Evolutionary conservation across 805 yeast genomes (phyloP).

Genomic region (Zygoascus tannicola): DNA sequence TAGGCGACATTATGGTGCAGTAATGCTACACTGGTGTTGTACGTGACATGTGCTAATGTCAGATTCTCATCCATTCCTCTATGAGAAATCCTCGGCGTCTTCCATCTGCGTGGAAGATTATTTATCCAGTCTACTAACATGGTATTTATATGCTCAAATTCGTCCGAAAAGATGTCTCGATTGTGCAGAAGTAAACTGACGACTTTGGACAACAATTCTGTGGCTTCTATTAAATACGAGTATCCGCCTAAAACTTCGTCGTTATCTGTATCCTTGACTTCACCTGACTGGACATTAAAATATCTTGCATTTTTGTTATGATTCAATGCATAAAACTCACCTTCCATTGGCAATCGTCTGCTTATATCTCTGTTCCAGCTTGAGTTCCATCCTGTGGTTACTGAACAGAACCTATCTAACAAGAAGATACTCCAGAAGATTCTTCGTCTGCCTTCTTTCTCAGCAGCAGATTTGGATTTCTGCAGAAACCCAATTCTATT

Average conservation of each 20-base stretch:
- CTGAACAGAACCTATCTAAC: conserved; percentile 14
- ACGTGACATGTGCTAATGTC: conserved; percentile 14
- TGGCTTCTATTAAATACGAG: conserved; percentile 13
- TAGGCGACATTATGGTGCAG: conserved; percentile 14
- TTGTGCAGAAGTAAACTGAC: conserved; percentile 7
- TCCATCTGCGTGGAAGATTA: conserved; percentile 10
- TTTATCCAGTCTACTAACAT: conserved; percentile 11
- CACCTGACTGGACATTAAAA: conserved; percentile 7
- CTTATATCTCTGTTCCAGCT: conserved; percentile 10
- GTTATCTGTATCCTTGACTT: conserved; percentile 3
- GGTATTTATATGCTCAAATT: conserved; percentile 7
- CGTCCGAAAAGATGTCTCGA: conserved; percentile 3
- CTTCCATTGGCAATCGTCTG: conserved; percentile 13
- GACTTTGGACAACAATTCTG: conserved; percentile 10
- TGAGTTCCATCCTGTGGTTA: conserved; percentile 13
- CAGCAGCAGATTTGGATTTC: conserved; percentile 8
- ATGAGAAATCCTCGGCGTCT: conserved; percentile 3
- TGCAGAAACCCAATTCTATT: conserved; percentile 10
- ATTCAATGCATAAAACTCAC: conserved; percentile 5
- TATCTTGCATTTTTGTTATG: conserved; percentile 6
- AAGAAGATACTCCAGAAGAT: conserved; percentile 13
- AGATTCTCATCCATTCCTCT: conserved; percentile 14
- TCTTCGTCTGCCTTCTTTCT: conserved; percentile 12
- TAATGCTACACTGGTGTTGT: conserved; percentile 11
- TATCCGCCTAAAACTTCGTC: conserved; percentile 12